Conservation (phyloP, 768 basidiomycete genomes). For the Agrocybe praecox region DNA sequence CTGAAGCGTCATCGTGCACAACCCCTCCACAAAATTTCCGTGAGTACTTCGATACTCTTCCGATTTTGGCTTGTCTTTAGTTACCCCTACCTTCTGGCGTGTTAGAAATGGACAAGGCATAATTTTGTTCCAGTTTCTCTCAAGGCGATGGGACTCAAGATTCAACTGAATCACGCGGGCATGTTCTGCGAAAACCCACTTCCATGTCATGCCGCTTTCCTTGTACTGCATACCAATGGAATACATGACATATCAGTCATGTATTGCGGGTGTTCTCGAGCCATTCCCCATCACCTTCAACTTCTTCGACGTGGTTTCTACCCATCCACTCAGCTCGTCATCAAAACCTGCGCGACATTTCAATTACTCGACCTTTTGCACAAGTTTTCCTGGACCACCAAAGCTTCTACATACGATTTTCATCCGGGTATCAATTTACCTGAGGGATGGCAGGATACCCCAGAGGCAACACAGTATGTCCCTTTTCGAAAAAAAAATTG, state of each 20-base stretch:
- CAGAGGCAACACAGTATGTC: too few species aligned
- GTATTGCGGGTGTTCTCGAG: slow-evolving; percentile 16
- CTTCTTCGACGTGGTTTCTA: slow-evolving; percentile 12
- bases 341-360: slow-evolving; percentile 21
- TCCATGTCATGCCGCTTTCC: not conserved
- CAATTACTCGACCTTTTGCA: slow-evolving; percentile 9
- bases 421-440: not conserved
- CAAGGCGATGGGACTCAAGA: slow-evolving; percentile 5
- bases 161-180: slow-evolving; percentile 11
- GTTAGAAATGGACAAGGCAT: not conserved
- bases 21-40: too few species aligned
- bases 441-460: too few species aligned
- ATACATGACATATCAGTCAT: slow-evolving; percentile 17
- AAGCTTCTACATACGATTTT: slow-evolving; percentile 7
- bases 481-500: too few species aligned
- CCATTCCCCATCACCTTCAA: slow-evolving; percentile 9
- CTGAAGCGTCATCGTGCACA: too few species aligned
- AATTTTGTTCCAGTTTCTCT: not conserved
- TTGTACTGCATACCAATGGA: slow-evolving; percentile 18
- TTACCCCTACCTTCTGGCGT: too few species aligned
- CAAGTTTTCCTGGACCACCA: slow-evolving; percentile 19
- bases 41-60: too few species aligned
- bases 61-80: too few species aligned
- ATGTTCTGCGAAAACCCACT: not conserved
- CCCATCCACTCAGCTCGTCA: slow-evolving; percentile 19